These are phyloP conservation scores for Potentilla sterilis DNA, from an alignment of 306 rosid species.

Conservation along the genomic window DNA sequence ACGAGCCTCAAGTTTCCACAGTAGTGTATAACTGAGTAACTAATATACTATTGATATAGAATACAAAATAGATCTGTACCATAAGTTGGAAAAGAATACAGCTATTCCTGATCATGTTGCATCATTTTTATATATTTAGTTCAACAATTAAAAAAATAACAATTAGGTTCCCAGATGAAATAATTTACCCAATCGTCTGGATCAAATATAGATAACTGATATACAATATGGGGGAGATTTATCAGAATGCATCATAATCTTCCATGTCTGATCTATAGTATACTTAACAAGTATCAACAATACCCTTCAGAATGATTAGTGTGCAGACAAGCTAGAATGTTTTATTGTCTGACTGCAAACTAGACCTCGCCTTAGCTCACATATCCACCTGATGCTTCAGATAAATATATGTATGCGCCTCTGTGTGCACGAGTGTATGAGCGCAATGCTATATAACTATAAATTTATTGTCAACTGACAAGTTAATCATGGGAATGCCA, in stretches of 20 bases:
- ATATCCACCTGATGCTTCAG: neutral
- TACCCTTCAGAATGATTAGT: too few species aligned
- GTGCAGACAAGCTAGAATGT: conserved; percentile 3
- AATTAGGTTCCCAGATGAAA: neutral
- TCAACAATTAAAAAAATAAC: neutral
- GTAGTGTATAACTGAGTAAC: neutral
- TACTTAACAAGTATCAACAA: neutral
- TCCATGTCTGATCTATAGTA: neutral
- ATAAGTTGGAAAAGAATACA: neutral
- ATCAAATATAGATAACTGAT: neutral
- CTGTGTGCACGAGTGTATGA: neutral
- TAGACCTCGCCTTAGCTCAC: too few species aligned
- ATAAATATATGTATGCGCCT: neutral
- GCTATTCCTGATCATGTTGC: neutral
- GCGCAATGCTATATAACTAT: neutral
- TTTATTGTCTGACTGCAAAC: neutral
- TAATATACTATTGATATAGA: neutral
- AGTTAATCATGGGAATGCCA: neutral
- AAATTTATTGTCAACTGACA: too few species aligned
- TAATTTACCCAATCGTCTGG: neutral
- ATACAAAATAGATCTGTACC: neutral
- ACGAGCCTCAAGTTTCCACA: neutral
- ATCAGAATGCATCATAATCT: neutral
- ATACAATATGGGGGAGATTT: neutral
- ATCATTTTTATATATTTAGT: neutral